These are phyloP conservation scores for Pseudonitzschia multiseries DNA, from an alignment of 108 stramenopile genomes.

Conservation along the genomic window DNA sequence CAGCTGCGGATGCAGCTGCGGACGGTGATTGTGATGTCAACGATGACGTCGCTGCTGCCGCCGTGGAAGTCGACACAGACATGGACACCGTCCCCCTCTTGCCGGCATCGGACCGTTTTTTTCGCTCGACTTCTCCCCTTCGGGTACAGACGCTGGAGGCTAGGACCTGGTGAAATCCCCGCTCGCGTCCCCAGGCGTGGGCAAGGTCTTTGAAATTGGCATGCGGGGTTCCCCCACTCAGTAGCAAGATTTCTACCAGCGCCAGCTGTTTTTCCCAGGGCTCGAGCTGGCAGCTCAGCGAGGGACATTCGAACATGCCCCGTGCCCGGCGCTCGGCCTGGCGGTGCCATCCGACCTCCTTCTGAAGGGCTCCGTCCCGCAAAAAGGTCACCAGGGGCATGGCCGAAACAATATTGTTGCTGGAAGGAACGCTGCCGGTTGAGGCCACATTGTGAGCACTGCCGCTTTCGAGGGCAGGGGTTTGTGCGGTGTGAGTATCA, in stretches of 20 bases:
- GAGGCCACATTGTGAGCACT: not conserved
- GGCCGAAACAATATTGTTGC: slow-evolving; percentile 1
- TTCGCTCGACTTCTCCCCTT: slow-evolving; percentile 67
- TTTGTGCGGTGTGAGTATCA: not conserved
- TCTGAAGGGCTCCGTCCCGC: slow-evolving; percentile 22
- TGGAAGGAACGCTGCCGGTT: not conserved
- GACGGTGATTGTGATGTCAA: too few relatives aligned
- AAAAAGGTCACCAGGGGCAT: slow-evolving; percentile 50
- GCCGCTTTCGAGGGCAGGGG: not conserved
- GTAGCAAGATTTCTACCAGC: slow-evolving; percentile 46
- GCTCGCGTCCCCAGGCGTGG: slow-evolving; percentile 75
- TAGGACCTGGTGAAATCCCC: slow-evolving; percentile 53
- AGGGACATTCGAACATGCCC: slow-evolving; percentile 49
- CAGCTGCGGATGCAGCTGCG: too few relatives aligned
- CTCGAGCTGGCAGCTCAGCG: slow-evolving; percentile 51
- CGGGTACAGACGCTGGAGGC: slow-evolving; percentile 53
- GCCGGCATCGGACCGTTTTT: slow-evolving; percentile 63
- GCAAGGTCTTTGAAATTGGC: slow-evolving; percentile 54
- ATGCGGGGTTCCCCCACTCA: slow-evolving; percentile 54
- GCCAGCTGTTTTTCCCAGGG: slow-evolving; percentile 76
- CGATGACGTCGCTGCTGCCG: too few relatives aligned
- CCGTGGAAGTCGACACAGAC: not conserved
- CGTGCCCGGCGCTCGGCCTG: slow-evolving; percentile 65
- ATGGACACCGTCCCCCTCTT: slow-evolving; percentile 2
- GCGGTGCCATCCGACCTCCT: slow-evolving; percentile 72